Base-by-base conservation (phyloP, 192 early-diverging fungal species). In the Allomyces javanicus region DNA sequence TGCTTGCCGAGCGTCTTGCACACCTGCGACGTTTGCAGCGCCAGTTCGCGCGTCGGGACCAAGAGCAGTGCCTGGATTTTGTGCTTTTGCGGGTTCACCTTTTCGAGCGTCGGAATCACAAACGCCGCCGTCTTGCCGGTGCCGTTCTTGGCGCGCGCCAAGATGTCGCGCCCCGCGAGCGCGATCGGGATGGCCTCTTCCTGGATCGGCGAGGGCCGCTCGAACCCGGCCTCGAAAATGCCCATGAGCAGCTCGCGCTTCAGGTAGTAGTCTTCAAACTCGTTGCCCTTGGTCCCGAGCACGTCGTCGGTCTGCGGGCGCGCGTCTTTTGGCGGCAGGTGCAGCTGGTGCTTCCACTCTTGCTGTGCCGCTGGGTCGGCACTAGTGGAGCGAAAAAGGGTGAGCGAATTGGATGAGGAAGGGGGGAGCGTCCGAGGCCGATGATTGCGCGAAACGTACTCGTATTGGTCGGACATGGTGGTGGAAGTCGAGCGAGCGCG, bases 161-260 rank as follows among this genome's bases (percentile, higher is more conserved):
- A 83, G 67, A 99, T 95, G 72, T 99, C 93, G 66, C 94, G 77
- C 12, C 93, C 93, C 25, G 92, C 85, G 58, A 99, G 80, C 9
- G 93, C 93, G 76, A 99, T 94, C 22, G 94, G 96, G 69, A 99
- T 96, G 25, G 93, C 85, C 78, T 97, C 96, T 79, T 99, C 96
- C 74, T 97, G 96, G 76, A 99, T 97, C 26, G 96, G 94, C 63
- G 90, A 91, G 25, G 96, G 96, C 33, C 87, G 79, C 72, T 99
- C 96, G 71, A 99, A 97, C 63, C 96, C 96, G 25, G 93, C 92
- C 77, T 97, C 94, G 72, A 95, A 96, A 71, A 99, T 93, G 25
- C 94, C 96, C 96, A 99, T 99, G 62, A 95, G 77, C 63, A 99
- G 80, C 73, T 95, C 91, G 61, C 93, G 85, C 76, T 94, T 96